Conservation (phyloP, 2,329 filamentous ascomycete species). For the Zymoseptoria pseudotritici region DNA sequence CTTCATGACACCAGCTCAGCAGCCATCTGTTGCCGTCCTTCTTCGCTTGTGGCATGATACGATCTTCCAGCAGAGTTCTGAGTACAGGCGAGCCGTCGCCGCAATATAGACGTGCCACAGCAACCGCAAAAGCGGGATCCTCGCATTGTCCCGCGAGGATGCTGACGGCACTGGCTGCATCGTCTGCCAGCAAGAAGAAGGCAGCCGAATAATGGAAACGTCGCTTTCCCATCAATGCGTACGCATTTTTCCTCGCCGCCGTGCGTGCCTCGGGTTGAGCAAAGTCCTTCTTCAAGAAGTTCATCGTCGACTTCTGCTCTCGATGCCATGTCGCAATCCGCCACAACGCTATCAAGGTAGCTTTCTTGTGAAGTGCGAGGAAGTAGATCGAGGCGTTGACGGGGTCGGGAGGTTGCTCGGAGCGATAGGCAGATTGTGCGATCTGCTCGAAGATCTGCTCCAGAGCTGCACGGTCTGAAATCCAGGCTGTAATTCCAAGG, state of each 20-base stretch:
- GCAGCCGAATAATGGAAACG: constrained; percentile 92
- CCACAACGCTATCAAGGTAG: constrained; percentile 85
- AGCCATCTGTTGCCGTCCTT: constrained; percentile 86
- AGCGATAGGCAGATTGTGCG: constrained; percentile 87
- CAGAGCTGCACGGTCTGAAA: constrained; percentile 67
- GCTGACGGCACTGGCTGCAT: constrained; percentile 74
- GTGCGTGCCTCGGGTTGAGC: constrained; percentile 78
- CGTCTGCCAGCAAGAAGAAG: constrained; percentile 87
- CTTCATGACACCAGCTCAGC: constrained; percentile 92
- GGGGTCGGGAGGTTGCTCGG: constrained; percentile 78
- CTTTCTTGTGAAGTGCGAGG: constrained; percentile 79
- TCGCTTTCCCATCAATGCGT: constrained; percentile 83
- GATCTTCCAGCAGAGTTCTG: constrained; percentile 66
- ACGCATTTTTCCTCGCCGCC: constrained; percentile 89
- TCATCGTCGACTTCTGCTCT: constrained; percentile 74
- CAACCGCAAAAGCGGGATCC: constrained; percentile 83
- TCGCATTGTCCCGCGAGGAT: constrained; percentile 81
- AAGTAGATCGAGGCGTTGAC: constrained; percentile 89
- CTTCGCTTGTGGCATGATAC: constrained; percentile 68
- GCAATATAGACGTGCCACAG: constrained; percentile 80
- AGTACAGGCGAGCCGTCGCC: constrained; percentile 73
- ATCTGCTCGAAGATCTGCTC: constrained; percentile 83
- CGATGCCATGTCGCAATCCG: constrained; percentile 84
- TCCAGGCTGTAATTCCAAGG: constrained; percentile 91
- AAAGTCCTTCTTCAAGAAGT: constrained; percentile 85